Base-by-base conservation (phyloP, 2,329 filamentous ascomycete genomes). In the Diaporthe aspalathi region DNA sequence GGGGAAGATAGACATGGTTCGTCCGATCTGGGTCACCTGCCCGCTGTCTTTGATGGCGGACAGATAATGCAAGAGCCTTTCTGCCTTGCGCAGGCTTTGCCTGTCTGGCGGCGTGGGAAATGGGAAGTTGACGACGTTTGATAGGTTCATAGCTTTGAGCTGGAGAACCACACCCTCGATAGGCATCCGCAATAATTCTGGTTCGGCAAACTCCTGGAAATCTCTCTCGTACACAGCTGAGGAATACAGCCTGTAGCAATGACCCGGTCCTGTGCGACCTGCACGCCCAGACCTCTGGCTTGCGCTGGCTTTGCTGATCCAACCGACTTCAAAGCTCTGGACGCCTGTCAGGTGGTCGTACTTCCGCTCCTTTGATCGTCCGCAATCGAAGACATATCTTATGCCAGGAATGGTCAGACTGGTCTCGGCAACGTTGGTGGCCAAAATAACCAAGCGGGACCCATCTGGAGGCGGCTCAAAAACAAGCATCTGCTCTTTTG, bases 251-350 rank as follows among this genome's bases (percentile, higher is more conserved):
- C 94, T 87, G 83, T 98, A 99, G 82, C 95, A 98, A 81, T 99
- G 97, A 9, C 96, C 96, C 1, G 96, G 95, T 0, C 94, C 95
- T 5, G 95, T 99, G 86, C 96, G 92, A 74, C 97, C 96, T 70
- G 96, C 96, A 87, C 96, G 94, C 83, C 96, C 96, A 72, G 94
- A 91, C 79, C 96, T 89, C 81, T 99, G 96, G 75, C 91, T 93
- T 9, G 96, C 95, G 79, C 94, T 97, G 35, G 96, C 96, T 83
- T 99, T 98, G 84, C 95, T 98, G 79, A 98, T 97, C 94, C 95
- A 99, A 50, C 93, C 92, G 67, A 99, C 90, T 76, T 97, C 93
- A 79, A 97, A 99, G 78, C 93, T 97, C 80, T 99, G 96, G 0
- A 99, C 95, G 4, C 95, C 95, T 11, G 93, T 98, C 14, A 89